Base-by-base conservation (phyloP, 2,329 filamentous ascomycete genomes). In the Aspergillus carbonarius region DNA sequence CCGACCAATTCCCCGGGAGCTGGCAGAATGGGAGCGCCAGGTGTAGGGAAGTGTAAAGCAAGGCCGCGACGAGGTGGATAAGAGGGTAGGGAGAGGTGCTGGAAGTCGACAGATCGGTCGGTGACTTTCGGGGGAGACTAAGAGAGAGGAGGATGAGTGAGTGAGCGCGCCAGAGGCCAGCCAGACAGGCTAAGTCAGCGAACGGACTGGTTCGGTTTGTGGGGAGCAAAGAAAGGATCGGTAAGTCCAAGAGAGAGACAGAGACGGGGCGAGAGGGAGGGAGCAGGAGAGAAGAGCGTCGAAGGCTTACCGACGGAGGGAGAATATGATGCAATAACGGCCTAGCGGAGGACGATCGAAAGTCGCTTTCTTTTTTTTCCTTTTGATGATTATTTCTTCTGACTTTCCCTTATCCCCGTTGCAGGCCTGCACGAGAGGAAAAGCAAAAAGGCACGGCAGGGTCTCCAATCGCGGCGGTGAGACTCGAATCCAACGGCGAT, bases 1-100 rank as follows among this genome's bases (percentile, higher is more conserved):
- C 53, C 48, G 51, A 49, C 50, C 59, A 63, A 62, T 61, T 61
- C 53, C 39, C 17, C 46, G 46, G 39, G 55, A 30, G 42, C 27
- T 34, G 35, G 39, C 48, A 56, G 40, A 39, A 51, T 37, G 53
- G 40, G 42, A 44, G 50, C 50, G 50, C 40, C 50, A 30, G 50
- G 30, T 12, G 15, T 17, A 53, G 37, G 30, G 37, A 32, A n/a
- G 50, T 53, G 13, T 53, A 25, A 44, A 53, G 50, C 37, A 53
- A 53, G 50, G 50, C 34, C 8, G 37, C 25, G 37, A 23, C 13
- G 23, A 37, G 37, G 37, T 27, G 50, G 32, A 48, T 15, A n/a
- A 18, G 12, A 27, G 32, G 15, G 48, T 23, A n/a, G 9, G 32
- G 17, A 52, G 25, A n/a, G 27, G 13, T 10, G 23, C 30, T 49